phyloP scores from a whole-genome alignment of 768 basidiomycete species.

The Clitopilus passeckerianus region DNA sequence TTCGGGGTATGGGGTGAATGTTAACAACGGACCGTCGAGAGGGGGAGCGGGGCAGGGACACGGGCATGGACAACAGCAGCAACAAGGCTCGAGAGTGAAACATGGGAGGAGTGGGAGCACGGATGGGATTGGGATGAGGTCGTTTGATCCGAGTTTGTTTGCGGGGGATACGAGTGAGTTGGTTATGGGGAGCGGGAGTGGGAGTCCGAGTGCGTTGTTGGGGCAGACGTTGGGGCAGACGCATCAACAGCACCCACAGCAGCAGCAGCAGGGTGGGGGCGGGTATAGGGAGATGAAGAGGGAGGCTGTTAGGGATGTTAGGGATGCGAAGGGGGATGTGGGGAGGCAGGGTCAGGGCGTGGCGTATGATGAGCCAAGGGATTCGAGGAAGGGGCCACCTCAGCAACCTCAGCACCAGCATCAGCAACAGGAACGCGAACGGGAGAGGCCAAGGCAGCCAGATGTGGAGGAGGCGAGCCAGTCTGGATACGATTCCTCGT shows the following conservation, averaged over 20 bases:
- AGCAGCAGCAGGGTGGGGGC: neutral
- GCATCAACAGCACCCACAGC: too few relatives aligned
- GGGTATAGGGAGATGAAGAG: neutral
- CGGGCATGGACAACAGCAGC: constrained; percentile 23
- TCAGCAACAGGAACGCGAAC: constrained; percentile 1
- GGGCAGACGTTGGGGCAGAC: too few relatives aligned
- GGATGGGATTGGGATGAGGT: constrained; percentile 57
- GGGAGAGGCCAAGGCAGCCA: constrained; percentile 1
- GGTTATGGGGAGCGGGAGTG: constrained; percentile 22
- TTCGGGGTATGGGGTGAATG: neutral
- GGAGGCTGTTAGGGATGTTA: neutral
- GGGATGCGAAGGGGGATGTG: neutral
- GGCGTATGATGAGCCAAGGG: neutral
- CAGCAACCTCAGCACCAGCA: neutral
- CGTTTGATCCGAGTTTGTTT: constrained; percentile 54
- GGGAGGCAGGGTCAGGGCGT: neutral
- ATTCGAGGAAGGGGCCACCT: neutral
- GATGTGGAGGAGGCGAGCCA: constrained; percentile 3
- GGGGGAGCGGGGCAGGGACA: constrained; percentile 7
- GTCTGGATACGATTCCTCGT: neutral
- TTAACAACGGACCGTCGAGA: too few relatives aligned
- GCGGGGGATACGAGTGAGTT: constrained; percentile 28
- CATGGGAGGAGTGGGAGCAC: constrained; percentile 48
- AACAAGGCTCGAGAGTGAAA: constrained; percentile 33
- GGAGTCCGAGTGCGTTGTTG: constrained; percentile 15